Base-by-base conservation (phyloP, 805 yeast genomes). In the Candida verbasci region DNA sequence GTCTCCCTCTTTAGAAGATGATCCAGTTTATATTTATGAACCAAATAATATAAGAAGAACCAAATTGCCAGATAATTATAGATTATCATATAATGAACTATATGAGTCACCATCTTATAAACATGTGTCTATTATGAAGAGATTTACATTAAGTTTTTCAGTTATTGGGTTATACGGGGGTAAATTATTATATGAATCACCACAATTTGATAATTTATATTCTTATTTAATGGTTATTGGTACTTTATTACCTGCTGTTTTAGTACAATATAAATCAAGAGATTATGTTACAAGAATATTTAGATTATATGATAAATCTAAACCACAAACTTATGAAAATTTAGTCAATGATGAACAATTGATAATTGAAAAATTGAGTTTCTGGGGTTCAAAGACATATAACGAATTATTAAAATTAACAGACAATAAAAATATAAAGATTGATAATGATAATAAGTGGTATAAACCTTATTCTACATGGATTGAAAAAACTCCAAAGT, bases 241-340 rank as follows among this genome's bases (percentile, higher is more conserved):
- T 1, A 42, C 77, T 11, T 82, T 86, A 3, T 56, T 74, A 2
- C 93, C 94, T 0, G 55, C 78, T 2, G 60, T 75, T 2, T 50
- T 53, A 4, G 66, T 62, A 9, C 71, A 68, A 44, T 78, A 68
- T 49, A 67, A 76, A 34, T 74, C 86, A 3, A 62, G 68, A 23
- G 79, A 85, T 36, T 82, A 82, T 46, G 95, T 86, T 21, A 66
- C 85, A 3, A 64, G 86, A 43, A 76, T 86, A 11, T 84, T 75
- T 60, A 60, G 95, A 30, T 63, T 86, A 16, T 86, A 85, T 52
- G 78, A 79, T 47, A 70, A 72, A 27, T 70, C 73, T 3, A 64
- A 72, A 49, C 76, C 80, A 0, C 89, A 85, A 52, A 79, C 84
- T 1, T 62, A 77, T 37, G 85, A 80, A 33, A 74, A 72, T 49